Base-by-base conservation (phyloP, 2,329 filamentous ascomycete species). In the Penicillium sp. region DNA sequence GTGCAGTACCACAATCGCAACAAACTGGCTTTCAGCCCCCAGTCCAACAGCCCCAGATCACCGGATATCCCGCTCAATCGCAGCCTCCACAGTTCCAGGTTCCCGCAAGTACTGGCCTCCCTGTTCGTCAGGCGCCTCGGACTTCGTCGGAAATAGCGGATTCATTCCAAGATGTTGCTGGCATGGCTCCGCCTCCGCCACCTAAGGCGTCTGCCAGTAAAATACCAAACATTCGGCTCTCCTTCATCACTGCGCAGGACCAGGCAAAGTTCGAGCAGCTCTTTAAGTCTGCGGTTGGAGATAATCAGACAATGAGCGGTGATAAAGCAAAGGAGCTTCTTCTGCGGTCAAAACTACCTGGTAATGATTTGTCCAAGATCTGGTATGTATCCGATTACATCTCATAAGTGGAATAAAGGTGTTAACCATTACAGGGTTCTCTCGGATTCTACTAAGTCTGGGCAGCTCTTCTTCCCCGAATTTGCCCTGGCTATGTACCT, bases 401-500 rank as follows among this genome's bases (percentile, higher is more conserved):
- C n/a, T n/a, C n/a, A n/a, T n/a, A n/a, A n/a, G n/a, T n/a, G n/a
- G n/a, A n/a, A n/a, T n/a, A n/a, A n/a, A n/a, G n/a, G n/a, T n/a
- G n/a, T n/a, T n/a, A n/a, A n/a, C n/a, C n/a, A n/a, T n/a, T n/a
- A n/a, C n/a, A n/a, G 91, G 88, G 88, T 88, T 17, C 75, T 98
- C 21, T 87, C 89, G 41, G 93, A 98, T 71, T 96, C 93, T 9
- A 98, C 93, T 42, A 91, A 94, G 68, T 93, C 91, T 13, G 93
- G 93, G 40, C 90, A 96, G 69, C 80, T 98, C 28, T 85, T 96
- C 65, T 98, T 98, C 66, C 93, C 93, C 37, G 93, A 98, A 71
- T 98, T 98, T 59, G 93, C 93, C 6, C 77, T 98, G 51, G 88
- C 93, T 54, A 97, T 98, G 93, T 98, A 98, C 62, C 81, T 98